Conservation (phyloP, 148 eudicot genomes). For the Euryodendron excelsum region DNA sequence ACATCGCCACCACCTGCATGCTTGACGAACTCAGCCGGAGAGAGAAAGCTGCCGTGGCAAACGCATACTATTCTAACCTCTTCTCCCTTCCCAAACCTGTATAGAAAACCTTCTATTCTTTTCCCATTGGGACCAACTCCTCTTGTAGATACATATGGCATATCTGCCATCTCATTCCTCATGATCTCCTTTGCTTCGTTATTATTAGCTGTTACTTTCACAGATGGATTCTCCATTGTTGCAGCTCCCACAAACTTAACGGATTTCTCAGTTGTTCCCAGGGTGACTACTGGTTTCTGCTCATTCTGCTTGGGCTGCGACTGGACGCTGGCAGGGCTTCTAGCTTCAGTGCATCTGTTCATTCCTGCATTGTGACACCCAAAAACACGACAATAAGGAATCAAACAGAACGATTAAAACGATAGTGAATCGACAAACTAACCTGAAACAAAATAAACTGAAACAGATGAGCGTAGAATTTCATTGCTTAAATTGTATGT, state of each 20-base stretch:
- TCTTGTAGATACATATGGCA: conserved; percentile 48
- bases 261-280: neutral
- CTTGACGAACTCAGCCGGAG: conserved; percentile 66
- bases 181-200: neutral
- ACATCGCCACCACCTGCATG: conserved; percentile 68
- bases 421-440: too few relatives aligned
- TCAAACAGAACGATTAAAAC: too few relatives aligned
- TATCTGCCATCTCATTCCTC: conserved; percentile 26
- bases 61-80: conserved; percentile 60
- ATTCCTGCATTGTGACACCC: conserved; percentile 8
- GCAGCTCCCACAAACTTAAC: neutral
- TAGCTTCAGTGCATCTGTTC: conserved; percentile 13
- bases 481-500: too few relatives aligned
- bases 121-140: conserved; percentile 46
- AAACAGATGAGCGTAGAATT: too few relatives aligned
- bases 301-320: conserved; percentile 14
- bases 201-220: neutral
- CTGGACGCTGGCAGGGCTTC: conserved; percentile 18
- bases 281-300: conserved; percentile 1
- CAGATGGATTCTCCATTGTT: conserved; percentile 8
- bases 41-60: conserved; percentile 57
- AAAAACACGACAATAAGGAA: neutral
- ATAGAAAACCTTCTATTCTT: conserved; percentile 49
- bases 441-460: too few relatives aligned
- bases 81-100: conserved; percentile 51